phyloP scores from a whole-genome alignment of 805 yeast species.

The Tetrapisispora nanseiensis region DNA sequence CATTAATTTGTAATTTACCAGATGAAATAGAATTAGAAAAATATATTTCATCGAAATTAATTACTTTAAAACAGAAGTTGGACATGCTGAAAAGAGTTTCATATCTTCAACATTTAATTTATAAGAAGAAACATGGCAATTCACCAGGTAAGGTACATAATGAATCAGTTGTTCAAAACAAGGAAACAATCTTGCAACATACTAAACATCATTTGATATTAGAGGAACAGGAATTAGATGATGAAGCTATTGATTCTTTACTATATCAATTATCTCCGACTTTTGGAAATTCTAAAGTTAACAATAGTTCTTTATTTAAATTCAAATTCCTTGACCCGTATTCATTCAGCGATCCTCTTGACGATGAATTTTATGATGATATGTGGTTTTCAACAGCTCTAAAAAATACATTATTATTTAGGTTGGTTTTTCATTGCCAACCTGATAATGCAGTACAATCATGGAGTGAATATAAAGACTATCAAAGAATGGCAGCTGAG shows the following conservation, averaged over 20 bases:
- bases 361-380: constrained; percentile 74
- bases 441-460: constrained; percentile 87
- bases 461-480: constrained; percentile 83
- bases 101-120: constrained; percentile 57
- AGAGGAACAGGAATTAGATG: constrained; percentile 23
- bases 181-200: constrained; percentile 2
- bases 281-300: constrained; percentile 7
- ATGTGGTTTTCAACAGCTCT: constrained; percentile 76
- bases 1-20: constrained; percentile 37
- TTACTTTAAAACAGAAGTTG: constrained; percentile 54
- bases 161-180: background rate
- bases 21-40: constrained; percentile 45
- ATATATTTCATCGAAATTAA: constrained; percentile 41
- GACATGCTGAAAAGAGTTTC: constrained; percentile 58
- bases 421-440: constrained; percentile 84
- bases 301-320: constrained; percentile 19
- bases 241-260: constrained; percentile 20
- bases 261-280: constrained; percentile 22
- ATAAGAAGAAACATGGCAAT: constrained; percentile 35
- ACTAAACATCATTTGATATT: constrained; percentile 9
- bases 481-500: constrained; percentile 48
- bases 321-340: constrained; percentile 69
- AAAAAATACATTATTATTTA: constrained; percentile 69
- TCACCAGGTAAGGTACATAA: background rate
- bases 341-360: constrained; percentile 77